Evolutionary conservation across 1,284 basidiomycete species (phyloP).

Genomic region (Coniophora puteana): DNA sequence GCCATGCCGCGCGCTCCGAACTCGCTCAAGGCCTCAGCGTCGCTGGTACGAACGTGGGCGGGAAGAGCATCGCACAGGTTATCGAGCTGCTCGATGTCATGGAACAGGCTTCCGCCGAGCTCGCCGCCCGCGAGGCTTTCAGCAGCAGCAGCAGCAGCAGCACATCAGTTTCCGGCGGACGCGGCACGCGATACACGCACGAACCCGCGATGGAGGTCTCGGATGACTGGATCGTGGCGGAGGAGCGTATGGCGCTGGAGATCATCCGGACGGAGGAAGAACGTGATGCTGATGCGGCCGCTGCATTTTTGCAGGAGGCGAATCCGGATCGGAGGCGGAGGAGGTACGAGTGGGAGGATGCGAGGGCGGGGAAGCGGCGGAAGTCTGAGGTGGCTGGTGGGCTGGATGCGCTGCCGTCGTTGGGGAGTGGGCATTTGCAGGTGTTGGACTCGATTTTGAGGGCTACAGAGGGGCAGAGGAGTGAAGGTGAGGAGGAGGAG

Average conservation of each 20-base stretch:
- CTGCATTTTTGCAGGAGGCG: slow-evolving; percentile 1
- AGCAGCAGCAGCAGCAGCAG: no score
- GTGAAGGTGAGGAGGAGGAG: slow-evolving; percentile 12
- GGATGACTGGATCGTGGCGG: slow-evolving; percentile 52
- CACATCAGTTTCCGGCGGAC: not conserved
- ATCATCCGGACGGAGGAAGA: slow-evolving; percentile 18
- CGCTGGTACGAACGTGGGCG: not conserved
- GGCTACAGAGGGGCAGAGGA: no score
- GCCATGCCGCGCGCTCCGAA: slow-evolving; percentile 22
- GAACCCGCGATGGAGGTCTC: slow-evolving; percentile 55
- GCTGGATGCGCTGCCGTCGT: slow-evolving; percentile 30
- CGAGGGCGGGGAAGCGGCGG: slow-evolving; percentile 18
- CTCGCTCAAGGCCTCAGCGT: no score
- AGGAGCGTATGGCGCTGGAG: slow-evolving; percentile 51
- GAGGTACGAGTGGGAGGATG: slow-evolving; percentile 11
- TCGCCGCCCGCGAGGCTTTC: no score
- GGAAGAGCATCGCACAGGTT: not conserved
- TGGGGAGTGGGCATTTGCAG: slow-evolving; percentile 35
- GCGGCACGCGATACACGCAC: slow-evolving; percentile 12
- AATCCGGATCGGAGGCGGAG: slow-evolving; percentile 13
- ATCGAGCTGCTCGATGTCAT: not conserved
- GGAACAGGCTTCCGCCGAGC: not conserved
- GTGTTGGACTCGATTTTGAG: slow-evolving; percentile 47
- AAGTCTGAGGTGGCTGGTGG: slow-evolving; percentile 11
- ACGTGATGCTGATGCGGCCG: slow-evolving; percentile 2